Conservation (phyloP, 352 stramenopile species). For the Phytophthora syringae region DNA sequence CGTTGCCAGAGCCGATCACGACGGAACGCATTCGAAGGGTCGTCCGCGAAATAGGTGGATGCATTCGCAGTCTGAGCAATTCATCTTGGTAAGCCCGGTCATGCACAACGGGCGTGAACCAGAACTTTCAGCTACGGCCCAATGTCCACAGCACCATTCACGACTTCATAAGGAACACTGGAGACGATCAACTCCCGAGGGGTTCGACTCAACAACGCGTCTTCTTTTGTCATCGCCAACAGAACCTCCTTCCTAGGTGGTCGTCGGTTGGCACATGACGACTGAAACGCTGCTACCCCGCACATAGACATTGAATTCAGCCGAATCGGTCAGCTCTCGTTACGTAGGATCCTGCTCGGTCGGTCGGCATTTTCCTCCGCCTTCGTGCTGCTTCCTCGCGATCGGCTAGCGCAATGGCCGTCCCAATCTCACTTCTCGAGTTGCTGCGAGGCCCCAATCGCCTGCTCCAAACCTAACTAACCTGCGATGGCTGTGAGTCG, state of each 20-base stretch:
- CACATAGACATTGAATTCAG: background rate
- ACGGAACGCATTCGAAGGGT: background rate
- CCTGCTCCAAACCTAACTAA: background rate
- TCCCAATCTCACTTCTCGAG: background rate
- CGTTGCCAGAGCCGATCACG: background rate
- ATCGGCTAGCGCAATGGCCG: background rate
- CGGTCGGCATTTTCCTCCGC: too few species aligned
- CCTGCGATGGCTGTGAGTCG: background rate
- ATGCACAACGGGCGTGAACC: too few species aligned
- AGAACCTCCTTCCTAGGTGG: background rate
- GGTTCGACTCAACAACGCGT: background rate
- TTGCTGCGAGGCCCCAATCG: background rate
- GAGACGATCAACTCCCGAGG: too few species aligned
- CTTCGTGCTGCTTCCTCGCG: background rate
- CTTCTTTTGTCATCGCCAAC: background rate
- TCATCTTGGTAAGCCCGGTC: too few species aligned
- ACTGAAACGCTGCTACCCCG: background rate
- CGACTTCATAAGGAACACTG: too few species aligned
- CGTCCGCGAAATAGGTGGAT: too few species aligned
- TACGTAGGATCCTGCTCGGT: too few species aligned
- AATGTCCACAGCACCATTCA: too few species aligned
- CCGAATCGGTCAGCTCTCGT: background rate
- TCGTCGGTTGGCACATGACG: background rate
- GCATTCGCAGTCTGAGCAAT: too few species aligned
- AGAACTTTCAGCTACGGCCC: too few species aligned